These are phyloP conservation scores for Acer campestre DNA, from an alignment of 345 rosid species.

Conservation along the genomic window DNA sequence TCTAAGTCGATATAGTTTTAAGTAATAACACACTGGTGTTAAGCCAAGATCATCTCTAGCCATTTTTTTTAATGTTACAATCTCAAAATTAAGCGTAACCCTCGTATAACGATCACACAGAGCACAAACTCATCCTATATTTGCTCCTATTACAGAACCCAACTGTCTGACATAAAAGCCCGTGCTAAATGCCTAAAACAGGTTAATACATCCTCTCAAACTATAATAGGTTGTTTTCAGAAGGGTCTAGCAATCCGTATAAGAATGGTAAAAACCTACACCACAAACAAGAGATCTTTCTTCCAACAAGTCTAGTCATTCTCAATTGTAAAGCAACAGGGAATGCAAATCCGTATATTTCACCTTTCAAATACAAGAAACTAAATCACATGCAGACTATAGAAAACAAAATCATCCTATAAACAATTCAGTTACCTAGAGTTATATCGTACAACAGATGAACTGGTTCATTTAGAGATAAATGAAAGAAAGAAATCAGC, in stretches of 20 bases:
- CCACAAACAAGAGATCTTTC: not conserved
- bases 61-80: not conserved
- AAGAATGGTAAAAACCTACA: not conserved
- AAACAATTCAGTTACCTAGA: not conserved
- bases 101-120: not conserved
- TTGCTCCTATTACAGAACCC: not conserved
- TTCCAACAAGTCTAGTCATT: not conserved
- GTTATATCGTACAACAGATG: not conserved
- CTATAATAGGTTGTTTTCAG: not conserved
- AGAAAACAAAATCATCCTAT: slow-evolving; percentile 3
- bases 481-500: not conserved
- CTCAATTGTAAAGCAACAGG: not conserved
- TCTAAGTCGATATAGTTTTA: not conserved
- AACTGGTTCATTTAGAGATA: not conserved
- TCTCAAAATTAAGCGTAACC: not conserved
- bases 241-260: not conserved
- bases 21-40: too few relatives aligned
- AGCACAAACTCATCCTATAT: not conserved
- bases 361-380: not conserved
- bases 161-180: not conserved
- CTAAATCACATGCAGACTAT: not conserved
- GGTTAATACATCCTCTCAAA: not conserved
- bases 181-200: not conserved
- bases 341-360: not conserved
- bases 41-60: too few relatives aligned